Conservation (phyloP, 352 stramenopile species). For the Thalassiosira mediterranea region DNA sequence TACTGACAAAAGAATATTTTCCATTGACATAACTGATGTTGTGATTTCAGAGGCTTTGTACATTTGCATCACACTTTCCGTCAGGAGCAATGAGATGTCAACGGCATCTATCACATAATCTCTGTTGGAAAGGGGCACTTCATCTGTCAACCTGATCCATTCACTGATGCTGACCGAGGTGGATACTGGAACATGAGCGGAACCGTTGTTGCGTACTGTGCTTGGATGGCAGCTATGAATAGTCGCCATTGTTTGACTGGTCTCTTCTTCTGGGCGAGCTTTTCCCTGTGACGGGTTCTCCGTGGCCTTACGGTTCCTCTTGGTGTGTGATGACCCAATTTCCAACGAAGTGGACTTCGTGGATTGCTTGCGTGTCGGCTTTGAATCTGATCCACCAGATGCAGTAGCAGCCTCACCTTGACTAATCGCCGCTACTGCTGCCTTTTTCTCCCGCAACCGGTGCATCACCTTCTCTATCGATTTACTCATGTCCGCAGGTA, state of each 20-base stretch:
- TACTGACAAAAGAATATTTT: no score
- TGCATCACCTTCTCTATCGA: constrained; percentile 3
- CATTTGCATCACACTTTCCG: no score
- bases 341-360: neutral
- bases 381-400: neutral
- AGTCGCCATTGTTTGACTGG: neutral
- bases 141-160: no score
- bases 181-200: neutral
- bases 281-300: no score
- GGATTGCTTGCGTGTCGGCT: neutral
- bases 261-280: no score
- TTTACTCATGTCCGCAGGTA: neutral
- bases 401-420: neutral
- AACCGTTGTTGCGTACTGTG: neutral
- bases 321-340: neutral
- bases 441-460: constrained; percentile 1
- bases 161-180: no score
- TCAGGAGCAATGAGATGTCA: no score
- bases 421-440: neutral
- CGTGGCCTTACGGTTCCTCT: neutral
- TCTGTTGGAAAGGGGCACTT: no score
- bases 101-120: no score
- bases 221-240: neutral
- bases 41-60: no score
- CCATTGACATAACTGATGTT: no score